A percentile compares a stretch with the other conserved stretches of the same genome.
Evolutionary conservation across 1,139 yeast species (phyloP).

Genomic region (Blastobotrys niveus): DNA sequence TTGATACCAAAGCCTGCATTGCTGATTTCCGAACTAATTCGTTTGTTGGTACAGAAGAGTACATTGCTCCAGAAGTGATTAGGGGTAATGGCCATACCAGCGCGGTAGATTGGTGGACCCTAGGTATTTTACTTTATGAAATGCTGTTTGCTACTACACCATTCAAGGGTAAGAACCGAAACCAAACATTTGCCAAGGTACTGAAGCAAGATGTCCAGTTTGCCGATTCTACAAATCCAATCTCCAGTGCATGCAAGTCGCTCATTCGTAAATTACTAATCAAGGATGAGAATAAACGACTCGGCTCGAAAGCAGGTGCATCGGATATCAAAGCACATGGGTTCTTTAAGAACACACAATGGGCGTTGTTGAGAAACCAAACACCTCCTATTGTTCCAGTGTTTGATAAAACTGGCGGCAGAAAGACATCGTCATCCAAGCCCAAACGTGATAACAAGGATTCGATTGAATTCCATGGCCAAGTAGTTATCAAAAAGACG

Average conservation of each 20-base stretch:
- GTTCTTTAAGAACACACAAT: conserved; percentile 83
- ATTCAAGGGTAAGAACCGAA: conserved; percentile 83
- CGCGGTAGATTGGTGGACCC: conserved; percentile 99
- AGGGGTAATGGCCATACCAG: conserved; percentile 96
- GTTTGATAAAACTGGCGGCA: conserved; percentile 59
- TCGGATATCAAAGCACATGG: conserved; percentile 87
- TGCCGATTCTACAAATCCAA: conserved; percentile 42
- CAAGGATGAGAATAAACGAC: conserved; percentile 80
- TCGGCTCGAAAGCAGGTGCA: conserved; percentile 92
- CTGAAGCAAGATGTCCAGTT: conserved; percentile 78
- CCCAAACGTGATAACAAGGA: conserved; percentile 5
- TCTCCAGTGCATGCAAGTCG: conserved; percentile 71
- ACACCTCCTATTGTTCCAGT: conserved; percentile 95
- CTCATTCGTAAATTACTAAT: conserved; percentile 73
- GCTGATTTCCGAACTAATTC: conserved; percentile 96
- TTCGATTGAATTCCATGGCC: conserved; percentile 13
- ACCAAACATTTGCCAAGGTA: conserved; percentile 82
- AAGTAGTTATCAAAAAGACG: conserved; percentile 10
- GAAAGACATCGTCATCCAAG: no score
- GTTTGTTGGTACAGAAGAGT: conserved; percentile 97
- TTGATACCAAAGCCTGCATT: conserved; percentile 91
- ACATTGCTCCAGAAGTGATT: conserved; percentile 96
- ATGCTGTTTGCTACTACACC: conserved; percentile 96
- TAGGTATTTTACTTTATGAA: conserved; percentile 85
- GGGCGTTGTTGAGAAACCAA: conserved; percentile 90